Evolutionary conservation across 2,329 filamentous ascomycete genomes (phyloP), one percentile per base, ranked within the genome.

Genomic region (Cytospora schulzeri): DNA sequence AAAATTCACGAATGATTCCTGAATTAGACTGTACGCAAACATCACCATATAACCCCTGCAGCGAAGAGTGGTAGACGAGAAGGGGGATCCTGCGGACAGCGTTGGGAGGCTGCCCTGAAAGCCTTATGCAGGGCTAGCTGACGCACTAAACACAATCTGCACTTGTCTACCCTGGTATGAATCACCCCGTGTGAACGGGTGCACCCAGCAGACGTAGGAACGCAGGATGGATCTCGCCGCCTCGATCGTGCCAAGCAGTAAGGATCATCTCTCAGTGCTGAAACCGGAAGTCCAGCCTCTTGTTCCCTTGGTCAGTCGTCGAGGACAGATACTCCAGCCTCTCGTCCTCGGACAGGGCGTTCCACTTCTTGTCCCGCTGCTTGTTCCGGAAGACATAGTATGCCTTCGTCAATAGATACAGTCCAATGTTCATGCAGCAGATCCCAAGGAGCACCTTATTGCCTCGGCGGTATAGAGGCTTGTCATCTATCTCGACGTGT

Each of bases 361-460:
- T 29, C 69, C 70, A 71, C 8, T 22, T 66, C 41, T 57, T 59
- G 31, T 69, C 67, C 1, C 68, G 60, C 17, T 51, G 48, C 51
- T 68, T 70, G 60, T 73, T 73, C 14, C 72, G 68, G 62, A 64
- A 70, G 3, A 72, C 66, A 56, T 73, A 63, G 67, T 74, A 77
- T 0, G 56, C 50, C 69, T 75, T 76, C 14, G 70, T 70, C 8
- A 70, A 14, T 3, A 73, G 28, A 45, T 75, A 75, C 22, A 76
- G 63, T 5, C 68, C 66, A 22, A 75, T 68, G 58, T 77, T 76
- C 66, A 71, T 70, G 60, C 69, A 71, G 29, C 64, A 74, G n/a
- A 87, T 76, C 0, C 69, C 81, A n/a, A 89, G 77, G 1, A 88
- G 72, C 0, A 81, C 77, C 51, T 77, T 79, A 69, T 89, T 88